Evolutionary conservation across 2,329 filamentous ascomycete genomes (phyloP), one percentile per base, ranked within the genome.

Genomic region (Ascochyta pisi): DNA sequence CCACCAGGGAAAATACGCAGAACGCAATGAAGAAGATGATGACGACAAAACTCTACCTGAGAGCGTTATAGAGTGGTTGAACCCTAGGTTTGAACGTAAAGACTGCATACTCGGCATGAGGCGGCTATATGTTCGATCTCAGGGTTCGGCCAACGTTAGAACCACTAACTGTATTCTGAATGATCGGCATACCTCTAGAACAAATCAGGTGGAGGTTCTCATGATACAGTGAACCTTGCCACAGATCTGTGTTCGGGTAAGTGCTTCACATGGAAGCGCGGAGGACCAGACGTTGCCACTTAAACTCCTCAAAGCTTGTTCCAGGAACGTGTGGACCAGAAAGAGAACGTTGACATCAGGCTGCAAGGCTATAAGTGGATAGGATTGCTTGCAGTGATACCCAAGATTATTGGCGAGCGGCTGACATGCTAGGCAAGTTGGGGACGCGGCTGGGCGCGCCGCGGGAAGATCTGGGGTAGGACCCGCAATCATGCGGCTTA

Each of bases 211-310:
- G 57, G 56, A 63, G 59, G 47, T 57, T 35, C 37, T 54, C 48
- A 56, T 65, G 49, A 65, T 57, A 65, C 62, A 61, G 49, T 66
- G 62, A 65, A 57, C 71, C 63, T 62, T 70, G 70, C 70, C 58
- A 68, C 66, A 67, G 57, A 61, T 59, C 57, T 54, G 59, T 63
- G 59, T 57, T 61, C 58, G 50, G 59, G 63, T 58, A 57, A 51
- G 56, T 63, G 68, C 63, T 65, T 65, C 67, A 70, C 51, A 66
- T 66, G 63, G 24, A 48, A 62, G 53, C 46, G 66, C 68, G 71
- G 71, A 73, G 65, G 59, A 60, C 59, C 66, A 75, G 67, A 73
- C 70, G 63, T 55, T 65, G 62, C 65, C 66, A 66, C 67, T 64
- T 60, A 59, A 41, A 61, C 58, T 52, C 53, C 62, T 49, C 48